Base-by-base conservation (phyloP, 139 green algal genomes). In the Coelastrella sp. region DNA sequence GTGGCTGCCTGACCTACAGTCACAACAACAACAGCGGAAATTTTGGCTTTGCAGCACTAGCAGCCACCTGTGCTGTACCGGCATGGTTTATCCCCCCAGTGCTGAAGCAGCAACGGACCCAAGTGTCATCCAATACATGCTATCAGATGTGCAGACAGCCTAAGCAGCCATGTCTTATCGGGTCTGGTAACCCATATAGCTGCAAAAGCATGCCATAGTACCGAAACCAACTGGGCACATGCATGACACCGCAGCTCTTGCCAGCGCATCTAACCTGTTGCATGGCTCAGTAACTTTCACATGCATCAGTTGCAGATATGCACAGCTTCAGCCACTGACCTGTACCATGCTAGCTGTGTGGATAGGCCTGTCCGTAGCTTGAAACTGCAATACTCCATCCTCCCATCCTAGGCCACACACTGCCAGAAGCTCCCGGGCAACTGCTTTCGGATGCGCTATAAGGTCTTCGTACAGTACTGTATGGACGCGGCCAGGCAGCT, bases 341-440 rank as follows among this genome's bases (percentile, higher is more conserved):
- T 61, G 59, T 54, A 86, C 92, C 59, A 96, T 86, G 89, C 95
- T 97, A 68, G 96, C 96, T 2, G 96, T 97, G 6, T 92, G 66
- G 71, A 98, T 95, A 1, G 83, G 75, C n/a, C 95, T 91, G 57
- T 88, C 64, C 13, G 80, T 91, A 7, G 76, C 56, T 61, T 96
- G 92, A 75, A 96, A 97, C 23, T 86, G 11, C 91, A 97, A 91
- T 82, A 97, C 94, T 3, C 11, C 54, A 0, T 79, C 6, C 32
- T 97, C 87, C 95, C 95, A 97, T 5, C 81, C 58, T 73, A 97
- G 91, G 7, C 93, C 92, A 81, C 93, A 96, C 64, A 90, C 90
- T n/a, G 83, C 23, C 80, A 96, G 85, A 73, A 97, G 77, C 19
- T 87, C 22, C 13, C 89, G 73, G 0, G 89, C 80, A 20, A 91